A percentile compares a stretch with the other conserved stretches of the same genome.
Conservation (phyloP, 1,139 yeast species). For the Taiozyma sp. region DNA sequence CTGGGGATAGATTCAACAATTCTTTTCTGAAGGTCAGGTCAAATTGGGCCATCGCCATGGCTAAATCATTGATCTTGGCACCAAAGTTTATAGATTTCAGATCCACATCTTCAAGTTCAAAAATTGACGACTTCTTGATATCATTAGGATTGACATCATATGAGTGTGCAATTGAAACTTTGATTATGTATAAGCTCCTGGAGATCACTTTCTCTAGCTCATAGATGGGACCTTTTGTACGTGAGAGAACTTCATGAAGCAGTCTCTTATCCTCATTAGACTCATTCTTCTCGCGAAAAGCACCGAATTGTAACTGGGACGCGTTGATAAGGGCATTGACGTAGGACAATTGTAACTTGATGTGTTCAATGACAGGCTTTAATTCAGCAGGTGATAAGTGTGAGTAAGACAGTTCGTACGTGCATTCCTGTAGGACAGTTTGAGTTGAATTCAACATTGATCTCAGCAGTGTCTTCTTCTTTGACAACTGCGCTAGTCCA, state of each 20-base stretch:
- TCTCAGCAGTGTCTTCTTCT: slow-evolving; percentile 29
- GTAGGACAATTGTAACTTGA: slow-evolving; percentile 30
- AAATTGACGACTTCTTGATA: slow-evolving; percentile 18
- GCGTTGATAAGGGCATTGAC: slow-evolving; percentile 42
- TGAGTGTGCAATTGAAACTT: slow-evolving; percentile 31
- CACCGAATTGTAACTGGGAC: slow-evolving; percentile 40
- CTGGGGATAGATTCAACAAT: slow-evolving; percentile 22
- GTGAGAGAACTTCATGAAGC: slow-evolving; percentile 28
- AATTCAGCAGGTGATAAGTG: slow-evolving; percentile 40
- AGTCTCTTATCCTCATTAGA: slow-evolving; percentile 21
- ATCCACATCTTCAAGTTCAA: slow-evolving; percentile 17
- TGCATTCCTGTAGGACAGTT: slow-evolving; percentile 39
- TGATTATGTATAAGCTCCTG: slow-evolving; percentile 29
- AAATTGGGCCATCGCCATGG: slow-evolving; percentile 29
- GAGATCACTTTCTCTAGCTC: slow-evolving; percentile 30
- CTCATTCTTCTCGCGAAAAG: slow-evolving; percentile 24
- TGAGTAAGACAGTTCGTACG: slow-evolving; percentile 44
- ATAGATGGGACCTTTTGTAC: slow-evolving; percentile 30
- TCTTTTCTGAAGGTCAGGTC: slow-evolving; percentile 30
- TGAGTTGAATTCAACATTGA: slow-evolving; percentile 32
- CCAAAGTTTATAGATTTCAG: slow-evolving; percentile 23
- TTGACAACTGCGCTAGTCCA: slow-evolving; percentile 26
- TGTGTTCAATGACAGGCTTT: slow-evolving; percentile 30
- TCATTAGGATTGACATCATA: slow-evolving; percentile 34
- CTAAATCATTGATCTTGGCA: slow-evolving; percentile 23